Base-by-base conservation (phyloP, 345 rosid genomes). In the Boechera divaricarpa region DNA sequence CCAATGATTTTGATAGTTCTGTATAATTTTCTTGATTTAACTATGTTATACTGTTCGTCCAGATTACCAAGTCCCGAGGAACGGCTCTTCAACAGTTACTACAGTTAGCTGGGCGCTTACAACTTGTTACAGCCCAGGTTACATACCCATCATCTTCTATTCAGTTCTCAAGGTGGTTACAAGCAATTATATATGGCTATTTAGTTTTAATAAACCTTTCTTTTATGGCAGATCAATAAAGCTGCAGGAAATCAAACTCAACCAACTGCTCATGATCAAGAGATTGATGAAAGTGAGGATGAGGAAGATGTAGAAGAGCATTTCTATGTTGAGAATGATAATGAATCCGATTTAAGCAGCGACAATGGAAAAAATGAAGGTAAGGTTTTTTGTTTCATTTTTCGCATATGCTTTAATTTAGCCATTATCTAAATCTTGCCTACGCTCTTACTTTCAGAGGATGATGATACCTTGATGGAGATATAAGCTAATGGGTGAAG, bases 41-140 rank as follows among this genome's bases (percentile, higher is more conserved):
- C 0, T 63, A 62, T 54, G 41, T 57, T 78, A 60, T 65, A 60
- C 70, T 79, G 36, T 62, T 81, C 49, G 75, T 69, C 38, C 79
- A 91, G 99, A 85, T 82, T 49, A 79, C 87, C 33, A 86, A 78
- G 78, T 78, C 86, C 67, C 87, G 94, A 79, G 89, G 83, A 74
- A 77, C 36, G 11, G 86, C 90, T 72, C 54, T 87, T 85, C 89
- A 85, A 82, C 85, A 89, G 73, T 83, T 92, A 72, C 76, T 93
- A 68, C 94, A 87, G 70, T 80, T 91, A 69, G 85, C 95, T 18
- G 99, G 99, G 18, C 93, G 98, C 64, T 82, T 91, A 72, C 91
- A 90, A 72, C 93, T 95, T 70, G 82, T 88, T 68, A 87, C 81
- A 28, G 87, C 93, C 31, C 97, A 89, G 98, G 99, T 95, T 59